Percentiles rank a stretch among this genome's conserved stretches.
Evolutionary conservation across 768 basidiomycete species (phyloP).

Genomic region (Auriculariales sp.): DNA sequence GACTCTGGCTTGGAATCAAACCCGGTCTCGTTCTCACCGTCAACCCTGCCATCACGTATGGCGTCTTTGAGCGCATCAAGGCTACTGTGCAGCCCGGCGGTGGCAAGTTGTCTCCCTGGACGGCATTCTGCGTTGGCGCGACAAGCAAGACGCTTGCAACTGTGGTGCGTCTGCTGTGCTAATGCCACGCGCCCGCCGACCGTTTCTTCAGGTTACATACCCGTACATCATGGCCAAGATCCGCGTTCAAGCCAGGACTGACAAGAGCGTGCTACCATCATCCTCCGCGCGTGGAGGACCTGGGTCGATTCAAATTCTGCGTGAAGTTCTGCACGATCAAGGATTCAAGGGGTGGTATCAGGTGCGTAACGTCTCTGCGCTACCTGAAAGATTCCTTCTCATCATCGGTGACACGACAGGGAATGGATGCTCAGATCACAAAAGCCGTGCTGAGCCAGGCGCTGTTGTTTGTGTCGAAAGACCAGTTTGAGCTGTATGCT

Average conservation of each 20-base stretch:
- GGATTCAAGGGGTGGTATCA: conserved; percentile 93
- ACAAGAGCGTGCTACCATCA: conserved; percentile 23
- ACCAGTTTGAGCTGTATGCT: conserved; percentile 88
- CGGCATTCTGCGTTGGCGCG: conserved; percentile 79
- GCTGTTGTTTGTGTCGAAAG: conserved; percentile 91
- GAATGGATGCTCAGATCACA: conserved; percentile 90
- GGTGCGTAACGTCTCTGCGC: conserved; percentile 33
- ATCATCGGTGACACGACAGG: conserved; percentile 27
- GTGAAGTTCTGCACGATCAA: conserved; percentile 54
- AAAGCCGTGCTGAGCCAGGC: conserved; percentile 96
- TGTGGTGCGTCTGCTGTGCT: conserved; percentile 40
- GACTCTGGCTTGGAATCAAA: conserved; percentile 86
- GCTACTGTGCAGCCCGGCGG: conserved; percentile 35
- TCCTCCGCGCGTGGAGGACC: conserved; percentile 24
- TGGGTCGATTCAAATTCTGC: conserved; percentile 68
- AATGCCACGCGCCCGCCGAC: not conserved
- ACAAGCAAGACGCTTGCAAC: conserved; percentile 92
- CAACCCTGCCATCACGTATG: conserved; percentile 97
- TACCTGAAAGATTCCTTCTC: not conserved
- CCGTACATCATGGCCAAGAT: conserved; percentile 97
- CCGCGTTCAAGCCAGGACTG: conserved; percentile 74
- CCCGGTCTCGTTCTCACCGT: conserved; percentile 90
- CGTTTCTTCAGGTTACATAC: conserved; percentile 59
- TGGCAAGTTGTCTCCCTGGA: conserved; percentile 59
- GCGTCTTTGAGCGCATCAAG: conserved; percentile 86